Base-by-base conservation (phyloP, 768 basidiomycete genomes). In the Mycena sanguinolenta region DNA sequence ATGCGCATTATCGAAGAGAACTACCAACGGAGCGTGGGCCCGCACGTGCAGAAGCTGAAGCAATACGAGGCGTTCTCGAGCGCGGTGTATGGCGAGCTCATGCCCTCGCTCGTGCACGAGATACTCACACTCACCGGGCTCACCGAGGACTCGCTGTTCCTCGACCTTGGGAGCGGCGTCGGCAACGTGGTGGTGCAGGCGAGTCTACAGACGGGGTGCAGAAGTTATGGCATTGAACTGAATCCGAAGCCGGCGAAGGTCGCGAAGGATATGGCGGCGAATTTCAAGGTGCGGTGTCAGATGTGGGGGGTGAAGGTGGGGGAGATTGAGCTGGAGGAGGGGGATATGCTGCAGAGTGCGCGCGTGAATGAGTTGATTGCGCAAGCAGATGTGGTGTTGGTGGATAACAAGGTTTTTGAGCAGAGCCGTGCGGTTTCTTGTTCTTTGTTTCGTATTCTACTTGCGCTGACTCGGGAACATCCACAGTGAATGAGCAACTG, bases 1-100 rank as follows among this genome's bases (percentile, higher is more conserved):
- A 86, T 90, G 82, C 90, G 92, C 49, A 88, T 97, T 57, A 85
- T 94, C 61, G 95, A 96, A 52, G 96, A 98, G 83, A 94, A 92
- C 42, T 99, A 99, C 76, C 95, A 98, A 76, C 90, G 98, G 30
- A 90, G 91, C 21, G 96, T 98, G 1, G 97, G 97, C 7, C 98
- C 98, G 0, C 90, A 94, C 75, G 89, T 96, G n/a, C 88, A 89
- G 61, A 88, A 86, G 65, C 86, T 99, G 63, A 91, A 88, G 76
- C 89, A 91, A 73, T 97, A 98, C 79, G 88, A 90, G 75, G 90
- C 94, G 34, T 91, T 97, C 84, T 91, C 93, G 63, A 92, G 91
- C 75, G 91, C 92, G 61, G 94, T 93, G 30, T 98, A 96, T 76
- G 97, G 94, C 69, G 97, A 98, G 77, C 88, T 96, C 58, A 92